Base-by-base conservation (phyloP, 1,284 basidiomycete species). In the Microbotryum silenes-acaulis region DNA sequence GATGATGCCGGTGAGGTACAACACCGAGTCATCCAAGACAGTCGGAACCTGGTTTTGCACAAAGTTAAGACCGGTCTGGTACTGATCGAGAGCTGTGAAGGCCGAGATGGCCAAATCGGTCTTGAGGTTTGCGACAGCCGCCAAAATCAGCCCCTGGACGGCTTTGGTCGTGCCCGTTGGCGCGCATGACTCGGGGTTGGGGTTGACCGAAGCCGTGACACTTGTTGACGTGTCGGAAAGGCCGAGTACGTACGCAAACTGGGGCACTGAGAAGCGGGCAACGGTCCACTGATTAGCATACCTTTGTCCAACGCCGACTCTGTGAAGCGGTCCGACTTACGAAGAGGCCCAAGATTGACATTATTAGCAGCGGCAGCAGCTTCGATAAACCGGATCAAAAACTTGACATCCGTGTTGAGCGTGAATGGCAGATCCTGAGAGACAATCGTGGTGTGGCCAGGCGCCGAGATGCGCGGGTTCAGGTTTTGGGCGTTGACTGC, bases 1-100 rank as follows among this genome's bases (percentile, higher is more conserved):
- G 44, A 86, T 81, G 3, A 82, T 84, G 44, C 85, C 84, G 51
- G 88, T 84, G 54, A 88, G 78, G 75, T 82, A 86, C 31, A 89
- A 75, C 0, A 80, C 81, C 0, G 83, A 83, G 61, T 79, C 70
- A 69, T 88, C 87, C 7, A 83, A 85, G 80, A 85, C 67, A 5
- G 82, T 82, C 12, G 83, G 80, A 14, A 89, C 84, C 51, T 78
- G 78, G 57, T 76, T 78, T 72, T 89, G 87, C 33, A 77, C 76
- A 74, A 89, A 87, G 42, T 82, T 75, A 50, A 89, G 77, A 56
- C 81, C 79, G 16, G 84, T 86, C 14, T 72, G 67, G 64, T 74
- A 76, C 27, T 76, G 73, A 63, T 76, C 75, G 49, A 76, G 64
- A 57, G 67, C 71, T 55, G 65, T 61, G 7, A 58, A 56, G n/a